A percentile compares a stretch with the other conserved stretches of the same genome.
These are phyloP conservation scores for Tuber brumale DNA, from an alignment of 495 filamentous ascomycete genomes.

Conservation along the genomic window DNA sequence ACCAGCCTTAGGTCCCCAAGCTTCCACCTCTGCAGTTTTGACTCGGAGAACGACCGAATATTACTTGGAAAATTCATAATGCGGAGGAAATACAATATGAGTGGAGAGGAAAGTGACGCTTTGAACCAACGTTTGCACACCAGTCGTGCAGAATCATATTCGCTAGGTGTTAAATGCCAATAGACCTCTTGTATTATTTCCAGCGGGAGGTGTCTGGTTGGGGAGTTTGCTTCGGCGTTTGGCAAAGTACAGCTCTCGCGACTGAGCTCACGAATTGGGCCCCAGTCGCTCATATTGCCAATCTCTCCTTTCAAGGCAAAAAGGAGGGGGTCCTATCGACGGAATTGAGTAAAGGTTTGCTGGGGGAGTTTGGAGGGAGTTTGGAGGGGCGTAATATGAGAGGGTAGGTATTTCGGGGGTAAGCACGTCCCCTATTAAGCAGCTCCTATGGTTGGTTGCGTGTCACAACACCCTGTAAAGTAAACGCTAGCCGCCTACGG, in stretches of 20 bases:
- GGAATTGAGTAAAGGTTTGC: not conserved
- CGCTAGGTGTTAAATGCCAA: slow-evolving; percentile 21
- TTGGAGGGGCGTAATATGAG: not conserved
- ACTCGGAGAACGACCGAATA: slow-evolving; percentile 18
- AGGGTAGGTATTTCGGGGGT: not conserved
- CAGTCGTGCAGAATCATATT: slow-evolving; percentile 31
- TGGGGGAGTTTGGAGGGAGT: not conserved
- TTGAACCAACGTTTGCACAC: slow-evolving; percentile 28
- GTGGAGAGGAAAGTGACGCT: slow-evolving; percentile 20
- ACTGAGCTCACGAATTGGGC: not conserved
- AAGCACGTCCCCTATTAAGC: not conserved
- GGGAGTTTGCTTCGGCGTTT: slow-evolving; percentile 2
- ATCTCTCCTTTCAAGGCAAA: not conserved
- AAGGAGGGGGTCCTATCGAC: not conserved
- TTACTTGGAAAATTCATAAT: slow-evolving; percentile 25
- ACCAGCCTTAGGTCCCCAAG: slow-evolving; percentile 20
- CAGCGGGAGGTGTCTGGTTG: slow-evolving; percentile 14
- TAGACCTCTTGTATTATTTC: slow-evolving; percentile 31
- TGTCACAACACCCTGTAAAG: not conserved
- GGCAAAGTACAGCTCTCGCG: not conserved
- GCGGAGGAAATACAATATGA: slow-evolving; percentile 18
- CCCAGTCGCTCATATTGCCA: not conserved
- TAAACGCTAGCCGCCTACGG: not conserved
- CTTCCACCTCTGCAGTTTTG: slow-evolving; percentile 24
- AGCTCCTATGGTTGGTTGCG: not conserved